Percentiles rank a stretch among this genome's conserved stretches.
Conservation (phyloP, 768 basidiomycete genomes). For the Phanerochaete carnosa region DNA sequence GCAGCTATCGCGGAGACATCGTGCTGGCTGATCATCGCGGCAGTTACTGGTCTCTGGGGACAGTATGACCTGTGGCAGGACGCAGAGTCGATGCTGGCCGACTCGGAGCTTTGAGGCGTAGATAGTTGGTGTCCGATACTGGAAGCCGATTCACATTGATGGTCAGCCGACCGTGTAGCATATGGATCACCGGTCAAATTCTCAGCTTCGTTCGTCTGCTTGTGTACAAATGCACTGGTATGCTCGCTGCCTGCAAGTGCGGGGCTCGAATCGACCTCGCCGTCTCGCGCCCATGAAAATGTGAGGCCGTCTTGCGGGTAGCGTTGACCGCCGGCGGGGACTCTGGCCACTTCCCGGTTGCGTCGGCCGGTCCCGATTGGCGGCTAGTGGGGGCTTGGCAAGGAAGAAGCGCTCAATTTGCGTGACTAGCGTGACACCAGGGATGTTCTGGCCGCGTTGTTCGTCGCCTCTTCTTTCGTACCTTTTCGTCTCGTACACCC, state of each 20-base stretch:
- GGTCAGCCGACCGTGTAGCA: not conserved
- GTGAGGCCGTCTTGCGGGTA: not conserved
- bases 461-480: constrained; percentile 1
- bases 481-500: constrained; percentile 4
- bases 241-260: not conserved
- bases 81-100: constrained; percentile 51
- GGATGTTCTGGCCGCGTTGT: constrained; percentile 2
- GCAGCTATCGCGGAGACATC: constrained; percentile 37
- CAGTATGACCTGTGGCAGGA: constrained; percentile 82
- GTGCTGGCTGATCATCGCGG: constrained; percentile 74
- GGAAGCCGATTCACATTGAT: not conserved
- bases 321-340: not conserved
- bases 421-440: constrained; percentile 1
- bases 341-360: not conserved
- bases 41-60: constrained; percentile 67
- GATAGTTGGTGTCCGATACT: not conserved
- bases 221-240: not conserved
- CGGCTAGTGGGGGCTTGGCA: not conserved
- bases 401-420: not conserved
- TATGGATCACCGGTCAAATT: not conserved
- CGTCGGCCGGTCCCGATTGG: not conserved
- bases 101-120: not conserved
- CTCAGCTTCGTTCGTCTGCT: not conserved
- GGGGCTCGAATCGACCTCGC: not conserved
- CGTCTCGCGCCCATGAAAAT: too few species aligned